phyloP scores from a whole-genome alignment of 192 early-diverging fungal species.

The Coemansia sp. region DNA sequence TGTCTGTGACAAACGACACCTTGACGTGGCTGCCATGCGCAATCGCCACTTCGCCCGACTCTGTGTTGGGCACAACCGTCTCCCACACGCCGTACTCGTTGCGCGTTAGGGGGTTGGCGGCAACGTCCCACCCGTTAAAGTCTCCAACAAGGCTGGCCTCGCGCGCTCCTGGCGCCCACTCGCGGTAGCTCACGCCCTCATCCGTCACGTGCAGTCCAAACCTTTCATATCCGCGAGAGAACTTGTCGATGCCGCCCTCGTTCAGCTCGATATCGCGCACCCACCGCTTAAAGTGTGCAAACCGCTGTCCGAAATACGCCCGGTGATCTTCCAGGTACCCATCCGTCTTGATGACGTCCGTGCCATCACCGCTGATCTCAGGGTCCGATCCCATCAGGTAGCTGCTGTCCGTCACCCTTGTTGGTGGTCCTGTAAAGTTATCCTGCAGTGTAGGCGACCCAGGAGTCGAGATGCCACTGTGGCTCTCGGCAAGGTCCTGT shows the following conservation, averaged over 20 bases:
- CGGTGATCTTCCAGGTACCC: constrained; percentile 76
- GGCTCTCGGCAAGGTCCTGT: neutral
- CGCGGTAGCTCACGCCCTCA: constrained; percentile 78
- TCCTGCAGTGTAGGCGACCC: constrained; percentile 2
- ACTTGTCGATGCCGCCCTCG: constrained; percentile 82
- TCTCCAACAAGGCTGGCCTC: constrained; percentile 85
- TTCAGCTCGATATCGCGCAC: constrained; percentile 61
- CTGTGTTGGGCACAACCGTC: constrained; percentile 62
- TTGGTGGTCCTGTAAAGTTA: constrained; percentile 15
- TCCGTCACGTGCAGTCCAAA: constrained; percentile 77
- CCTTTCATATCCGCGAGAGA: constrained; percentile 74
- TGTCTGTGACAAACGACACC: constrained; percentile 72
- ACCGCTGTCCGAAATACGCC: constrained; percentile 58
- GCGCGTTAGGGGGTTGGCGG: constrained; percentile 72
- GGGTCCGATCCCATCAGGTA: constrained; percentile 25
- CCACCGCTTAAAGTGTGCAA: constrained; percentile 66
- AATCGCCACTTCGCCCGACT: constrained; percentile 66
- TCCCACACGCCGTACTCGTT: constrained; percentile 84
- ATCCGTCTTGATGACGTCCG: constrained; percentile 69
- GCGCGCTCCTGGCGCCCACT: constrained; percentile 89
- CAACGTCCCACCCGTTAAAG: constrained; percentile 89
- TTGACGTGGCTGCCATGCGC: constrained; percentile 88
- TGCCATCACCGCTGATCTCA: constrained; percentile 57
- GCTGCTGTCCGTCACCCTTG: constrained; percentile 18
- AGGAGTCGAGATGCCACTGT: neutral